Percentiles rank a stretch among this genome's conserved stretches.
Evolutionary conservation across 768 basidiomycete genomes (phyloP).

Genomic region (Strobilomyces dryophilus): DNA sequence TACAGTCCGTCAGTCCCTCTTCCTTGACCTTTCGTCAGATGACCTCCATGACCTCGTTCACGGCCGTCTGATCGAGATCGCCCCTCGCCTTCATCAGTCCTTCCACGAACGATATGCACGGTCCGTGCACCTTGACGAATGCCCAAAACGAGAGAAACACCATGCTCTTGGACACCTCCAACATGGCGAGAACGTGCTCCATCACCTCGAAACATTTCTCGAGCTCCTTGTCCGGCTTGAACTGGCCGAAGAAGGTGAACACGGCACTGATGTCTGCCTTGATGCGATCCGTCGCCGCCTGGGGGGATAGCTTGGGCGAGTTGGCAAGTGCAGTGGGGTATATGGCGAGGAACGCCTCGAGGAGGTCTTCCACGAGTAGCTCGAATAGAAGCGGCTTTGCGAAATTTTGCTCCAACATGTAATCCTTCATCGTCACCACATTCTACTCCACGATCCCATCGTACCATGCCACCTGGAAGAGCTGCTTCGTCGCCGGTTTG

Average conservation of each 20-base stretch:
- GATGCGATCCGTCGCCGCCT: conserved; percentile 78
- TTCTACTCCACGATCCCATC: conserved; percentile 85
- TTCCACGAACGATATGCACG: conserved; percentile 65
- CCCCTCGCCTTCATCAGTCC: conserved; percentile 83
- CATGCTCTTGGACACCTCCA: conserved; percentile 85
- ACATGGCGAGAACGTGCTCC: conserved; percentile 74
- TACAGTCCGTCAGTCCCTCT: too few species aligned
- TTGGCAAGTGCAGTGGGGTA: conserved; percentile 90
- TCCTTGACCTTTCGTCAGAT: conserved; percentile 78
- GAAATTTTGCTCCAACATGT: conserved; percentile 90
- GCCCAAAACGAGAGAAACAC: conserved; percentile 91
- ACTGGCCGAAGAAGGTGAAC: conserved; percentile 75
- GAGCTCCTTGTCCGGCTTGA: conserved; percentile 76
- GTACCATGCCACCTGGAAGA: conserved; percentile 89
- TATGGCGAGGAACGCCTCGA: conserved; percentile 84
- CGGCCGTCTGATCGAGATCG: conserved; percentile 86
- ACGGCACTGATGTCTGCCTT: conserved; percentile 74
- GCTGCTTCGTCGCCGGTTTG: conserved; percentile 75
- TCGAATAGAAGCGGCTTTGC: conserved; percentile 90
- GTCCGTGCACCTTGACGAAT: conserved; percentile 84
- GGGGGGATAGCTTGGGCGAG: conserved; percentile 81
- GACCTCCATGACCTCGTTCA: conserved; percentile 90
- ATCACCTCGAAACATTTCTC: conserved; percentile 82
- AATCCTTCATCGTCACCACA: conserved; percentile 93
- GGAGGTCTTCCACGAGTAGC: conserved; percentile 85